Percentiles rank a stretch among this genome's conserved stretches.
Conservation (phyloP, 768 basidiomycete genomes). For the Tulasnella sp. region DNA sequence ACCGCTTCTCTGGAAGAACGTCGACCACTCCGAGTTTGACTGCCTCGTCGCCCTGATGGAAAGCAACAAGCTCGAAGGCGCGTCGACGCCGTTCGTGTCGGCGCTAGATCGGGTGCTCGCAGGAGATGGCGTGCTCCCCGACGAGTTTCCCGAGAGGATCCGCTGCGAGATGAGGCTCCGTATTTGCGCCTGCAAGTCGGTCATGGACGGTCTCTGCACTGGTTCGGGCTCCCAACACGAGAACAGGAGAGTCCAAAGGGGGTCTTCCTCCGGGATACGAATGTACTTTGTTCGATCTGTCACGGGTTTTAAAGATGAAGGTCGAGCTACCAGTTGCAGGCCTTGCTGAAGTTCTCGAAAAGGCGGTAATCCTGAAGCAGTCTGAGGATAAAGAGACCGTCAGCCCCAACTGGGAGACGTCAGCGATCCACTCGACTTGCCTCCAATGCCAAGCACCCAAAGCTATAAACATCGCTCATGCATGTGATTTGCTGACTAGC, state of each 20-base stretch:
- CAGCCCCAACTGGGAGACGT: not conserved
- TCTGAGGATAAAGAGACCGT: not conserved
- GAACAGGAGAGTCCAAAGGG: not conserved
- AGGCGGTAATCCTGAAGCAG: not conserved
- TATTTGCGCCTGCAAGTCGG: not conserved
- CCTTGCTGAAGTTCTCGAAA: not conserved
- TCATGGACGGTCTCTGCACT: not conserved
- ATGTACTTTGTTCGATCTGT: not conserved
- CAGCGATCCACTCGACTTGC: not conserved
- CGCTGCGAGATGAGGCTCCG: not conserved
- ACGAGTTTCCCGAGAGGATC: not conserved
- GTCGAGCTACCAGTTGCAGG: not conserved
- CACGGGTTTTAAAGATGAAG: not conserved
- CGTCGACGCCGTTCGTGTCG: not conserved
- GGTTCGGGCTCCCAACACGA: not conserved
- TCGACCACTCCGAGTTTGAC: not conserved
- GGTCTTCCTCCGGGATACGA: not conserved
- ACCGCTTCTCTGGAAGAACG: not conserved
- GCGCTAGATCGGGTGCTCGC: not conserved
- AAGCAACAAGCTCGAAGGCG: not conserved
- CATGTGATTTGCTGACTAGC: not conserved
- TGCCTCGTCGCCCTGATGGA: not conserved
- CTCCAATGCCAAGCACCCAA: not conserved
- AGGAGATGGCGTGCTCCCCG: not conserved
- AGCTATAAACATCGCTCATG: not conserved